Percentiles rank a stretch among this genome's conserved stretches.
Evolutionary conservation across 2,329 filamentous ascomycete genomes (phyloP).

Genomic region (Rutstroemia sp.): DNA sequence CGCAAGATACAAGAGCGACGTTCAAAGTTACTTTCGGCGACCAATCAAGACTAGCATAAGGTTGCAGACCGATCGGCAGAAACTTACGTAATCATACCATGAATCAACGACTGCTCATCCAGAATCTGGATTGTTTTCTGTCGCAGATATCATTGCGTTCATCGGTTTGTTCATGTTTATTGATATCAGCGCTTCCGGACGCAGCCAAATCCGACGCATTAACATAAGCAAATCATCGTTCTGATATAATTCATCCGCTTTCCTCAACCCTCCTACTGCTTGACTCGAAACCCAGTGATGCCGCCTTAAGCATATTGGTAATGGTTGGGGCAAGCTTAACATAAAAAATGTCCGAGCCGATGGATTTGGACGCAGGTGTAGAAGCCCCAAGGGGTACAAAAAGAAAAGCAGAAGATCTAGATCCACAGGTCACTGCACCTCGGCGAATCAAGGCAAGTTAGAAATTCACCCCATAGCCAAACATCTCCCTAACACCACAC

Average conservation of each 20-base stretch:
- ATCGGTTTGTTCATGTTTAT: too few relatives aligned
- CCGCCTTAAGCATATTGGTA: too few relatives aligned
- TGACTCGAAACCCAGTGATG: background rate
- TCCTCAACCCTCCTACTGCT: background rate
- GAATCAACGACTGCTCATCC: background rate
- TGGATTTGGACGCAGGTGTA: slow-evolving; percentile 35
- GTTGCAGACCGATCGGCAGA: slow-evolving; percentile 3
- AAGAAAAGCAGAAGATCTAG: slow-evolving; percentile 40
- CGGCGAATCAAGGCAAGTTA: slow-evolving; percentile 40
- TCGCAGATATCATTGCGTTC: too few relatives aligned
- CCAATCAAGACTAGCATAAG: too few relatives aligned
- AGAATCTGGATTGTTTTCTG: too few relatives aligned
- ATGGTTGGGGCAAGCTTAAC: background rate
- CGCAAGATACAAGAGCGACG: too few relatives aligned
- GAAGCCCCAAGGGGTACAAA: slow-evolving; percentile 33
- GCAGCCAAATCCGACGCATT: too few relatives aligned
- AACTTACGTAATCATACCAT: background rate
- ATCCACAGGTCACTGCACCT: slow-evolving; percentile 33
- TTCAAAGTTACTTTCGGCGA: too few relatives aligned
- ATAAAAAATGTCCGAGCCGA: slow-evolving; percentile 29
- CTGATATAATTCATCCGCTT: background rate
- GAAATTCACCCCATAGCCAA: background rate
- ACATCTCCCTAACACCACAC: slow-evolving; percentile 23
- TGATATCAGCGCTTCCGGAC: too few relatives aligned
- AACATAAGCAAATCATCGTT: background rate